A percentile compares a stretch with the other conserved stretches of the same genome.
Conservation (phyloP, 208 protist genomes). For the Trypanosoma lewisi region DNA sequence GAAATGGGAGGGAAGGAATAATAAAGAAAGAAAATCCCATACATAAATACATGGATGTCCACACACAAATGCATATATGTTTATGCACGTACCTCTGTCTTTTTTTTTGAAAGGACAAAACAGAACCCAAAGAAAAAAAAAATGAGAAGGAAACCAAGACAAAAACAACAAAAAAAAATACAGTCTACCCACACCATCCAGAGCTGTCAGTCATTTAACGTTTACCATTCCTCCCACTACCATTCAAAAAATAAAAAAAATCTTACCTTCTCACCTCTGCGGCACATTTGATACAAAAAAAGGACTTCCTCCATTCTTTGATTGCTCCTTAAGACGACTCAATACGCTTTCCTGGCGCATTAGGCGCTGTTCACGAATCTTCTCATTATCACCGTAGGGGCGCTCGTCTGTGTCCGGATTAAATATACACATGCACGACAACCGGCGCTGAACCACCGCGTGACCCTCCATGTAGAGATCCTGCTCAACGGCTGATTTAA, state of each 20-base stretch:
- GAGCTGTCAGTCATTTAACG: too few relatives aligned
- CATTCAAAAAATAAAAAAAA: neutral
- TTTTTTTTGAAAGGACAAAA: neutral
- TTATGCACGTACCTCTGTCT: slow-evolving; percentile 10
- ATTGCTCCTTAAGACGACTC: slow-evolving; percentile 28
- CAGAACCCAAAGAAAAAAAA: neutral
- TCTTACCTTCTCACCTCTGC: neutral
- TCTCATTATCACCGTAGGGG: slow-evolving; percentile 41
- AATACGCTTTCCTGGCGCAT: slow-evolving; percentile 41
- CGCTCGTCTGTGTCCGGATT: slow-evolving; percentile 50
- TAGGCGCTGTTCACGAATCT: slow-evolving; percentile 28
- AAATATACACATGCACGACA: slow-evolving; percentile 75
- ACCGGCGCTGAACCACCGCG: slow-evolving; percentile 33
- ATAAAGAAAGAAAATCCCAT: neutral
- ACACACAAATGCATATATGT: slow-evolving; percentile 6
- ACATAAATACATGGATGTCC: neutral
- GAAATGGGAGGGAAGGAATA: neutral
- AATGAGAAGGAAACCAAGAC: neutral
- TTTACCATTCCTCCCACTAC: too few relatives aligned
- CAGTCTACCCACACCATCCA: too few relatives aligned
- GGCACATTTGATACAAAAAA: slow-evolving; percentile 29
- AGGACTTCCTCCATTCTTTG: slow-evolving; percentile 25
- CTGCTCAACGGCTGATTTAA: slow-evolving; percentile 36
- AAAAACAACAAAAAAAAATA: neutral
- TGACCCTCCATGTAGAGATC: slow-evolving; percentile 38